These are phyloP conservation scores for Haplosporangium sp. DNA, from an alignment of 371 early-diverging fungal species.

Conservation along the genomic window DNA sequence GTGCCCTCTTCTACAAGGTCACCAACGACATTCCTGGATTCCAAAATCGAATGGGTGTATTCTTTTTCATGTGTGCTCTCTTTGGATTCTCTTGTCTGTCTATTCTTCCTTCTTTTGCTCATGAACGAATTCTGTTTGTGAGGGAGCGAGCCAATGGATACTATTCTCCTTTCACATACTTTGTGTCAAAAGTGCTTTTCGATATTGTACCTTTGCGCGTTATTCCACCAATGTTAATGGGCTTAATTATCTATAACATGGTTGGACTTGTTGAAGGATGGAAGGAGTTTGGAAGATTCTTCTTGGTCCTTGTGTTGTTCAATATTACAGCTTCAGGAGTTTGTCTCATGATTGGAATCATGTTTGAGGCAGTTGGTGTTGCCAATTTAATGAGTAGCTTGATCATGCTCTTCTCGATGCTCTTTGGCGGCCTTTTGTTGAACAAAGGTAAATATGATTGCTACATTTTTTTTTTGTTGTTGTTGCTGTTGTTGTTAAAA, in stretches of 20 bases:
- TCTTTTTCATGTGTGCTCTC: conserved; percentile 86
- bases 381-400: conserved; percentile 84
- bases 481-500: background rate
- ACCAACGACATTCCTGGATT: conserved; percentile 85
- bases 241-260: conserved; percentile 88
- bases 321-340: conserved; percentile 85
- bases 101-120: conserved; percentile 79
- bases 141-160: conserved; percentile 90
- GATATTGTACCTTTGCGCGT: conserved; percentile 86
- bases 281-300: conserved; percentile 80
- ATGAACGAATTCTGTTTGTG: conserved; percentile 81
- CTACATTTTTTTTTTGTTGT: background rate
- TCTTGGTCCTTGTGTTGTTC: conserved; percentile 89
- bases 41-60: conserved; percentile 88
- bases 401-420: conserved; percentile 89
- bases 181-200: conserved; percentile 82
- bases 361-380: conserved; percentile 80
- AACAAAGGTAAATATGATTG: conserved; percentile 68
- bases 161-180: conserved; percentile 84
- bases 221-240: conserved; percentile 87
- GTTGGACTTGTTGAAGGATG: conserved; percentile 82
- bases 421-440: conserved; percentile 91
- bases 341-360: conserved; percentile 84
- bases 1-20: conserved; percentile 86
- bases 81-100: conserved; percentile 86